phyloP scores from a whole-genome alignment of 1,284 basidiomycete genomes.

The Sanghuangporus baumii region DNA sequence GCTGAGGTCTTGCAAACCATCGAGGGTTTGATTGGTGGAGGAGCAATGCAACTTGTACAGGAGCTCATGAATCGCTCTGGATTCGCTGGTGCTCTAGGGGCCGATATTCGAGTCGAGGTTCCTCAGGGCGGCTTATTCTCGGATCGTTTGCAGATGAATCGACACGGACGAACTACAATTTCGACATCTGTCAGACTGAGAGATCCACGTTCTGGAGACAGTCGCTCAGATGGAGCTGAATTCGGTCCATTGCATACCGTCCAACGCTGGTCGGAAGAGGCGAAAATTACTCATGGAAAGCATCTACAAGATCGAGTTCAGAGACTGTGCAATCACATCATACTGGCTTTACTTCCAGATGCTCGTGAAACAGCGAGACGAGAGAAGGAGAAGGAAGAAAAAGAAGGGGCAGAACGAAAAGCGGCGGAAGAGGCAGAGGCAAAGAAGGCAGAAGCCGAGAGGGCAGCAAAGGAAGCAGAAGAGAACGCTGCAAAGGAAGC shows the following conservation, averaged over 20 bases:
- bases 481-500: constrained; percentile 21
- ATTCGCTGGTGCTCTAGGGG: constrained; percentile 47
- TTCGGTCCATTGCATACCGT: constrained; percentile 78
- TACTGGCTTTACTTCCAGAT: constrained; percentile 77
- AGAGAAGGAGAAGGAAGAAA: constrained; percentile 48
- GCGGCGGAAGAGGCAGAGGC: constrained; percentile 28
- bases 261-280: constrained; percentile 91
- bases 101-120: constrained; percentile 64
- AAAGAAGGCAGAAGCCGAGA: constrained; percentile 22
- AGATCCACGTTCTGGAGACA: constrained; percentile 42
- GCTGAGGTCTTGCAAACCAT: constrained; percentile 73
- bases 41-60: constrained; percentile 80
- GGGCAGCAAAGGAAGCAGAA: constrained; percentile 16
- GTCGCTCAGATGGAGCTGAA: constrained; percentile 46
- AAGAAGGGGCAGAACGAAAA: constrained; percentile 29
- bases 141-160: constrained; percentile 45
- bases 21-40: constrained; percentile 77
- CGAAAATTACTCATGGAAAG: constrained; percentile 73
- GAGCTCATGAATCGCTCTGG: constrained; percentile 62
- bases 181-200: constrained; percentile 56
- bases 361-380: constrained; percentile 55
- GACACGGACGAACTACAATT: constrained; percentile 41
- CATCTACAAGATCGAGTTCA: constrained; percentile 63
- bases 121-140: constrained; percentile 51
- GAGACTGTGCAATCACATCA: constrained; percentile 68